phyloP scores from a whole-genome alignment of 2,329 filamentous ascomycete species.

The Fusarium sp. region DNA sequence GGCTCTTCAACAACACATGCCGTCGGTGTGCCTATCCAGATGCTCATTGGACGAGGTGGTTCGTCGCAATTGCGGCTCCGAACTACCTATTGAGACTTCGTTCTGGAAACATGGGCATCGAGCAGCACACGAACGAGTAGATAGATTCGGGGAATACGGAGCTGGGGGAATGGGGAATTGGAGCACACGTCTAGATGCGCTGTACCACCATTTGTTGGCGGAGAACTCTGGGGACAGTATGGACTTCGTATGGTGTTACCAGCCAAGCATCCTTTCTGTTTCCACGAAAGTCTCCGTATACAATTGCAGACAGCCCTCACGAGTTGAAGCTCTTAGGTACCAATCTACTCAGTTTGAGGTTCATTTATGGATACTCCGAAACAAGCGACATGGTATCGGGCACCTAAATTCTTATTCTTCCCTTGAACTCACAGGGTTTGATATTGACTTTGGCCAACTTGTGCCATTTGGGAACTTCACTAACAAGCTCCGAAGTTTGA shows the following conservation, averaged over 20 bases:
- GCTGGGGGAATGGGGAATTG: slow-evolving; percentile 19
- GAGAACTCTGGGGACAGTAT: slow-evolving; percentile 20
- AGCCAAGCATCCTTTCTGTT: neutral
- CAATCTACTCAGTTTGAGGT: neutral
- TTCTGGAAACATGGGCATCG: slow-evolving; percentile 4
- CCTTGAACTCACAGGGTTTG: neutral
- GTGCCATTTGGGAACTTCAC: neutral
- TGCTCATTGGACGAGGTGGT: slow-evolving; percentile 8
- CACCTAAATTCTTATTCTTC: neutral
- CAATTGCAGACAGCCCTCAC: neutral
- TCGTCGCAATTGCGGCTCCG: slow-evolving; percentile 30
- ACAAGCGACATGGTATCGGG: neutral
- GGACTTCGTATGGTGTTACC: neutral
- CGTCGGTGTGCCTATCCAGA: slow-evolving; percentile 12
- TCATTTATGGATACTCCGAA: neutral
- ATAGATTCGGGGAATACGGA: slow-evolving; percentile 3
- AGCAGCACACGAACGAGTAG: neutral
- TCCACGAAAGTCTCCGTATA: too few species aligned
- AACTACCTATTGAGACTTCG: slow-evolving; percentile 1
- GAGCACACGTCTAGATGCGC: slow-evolving; percentile 4
- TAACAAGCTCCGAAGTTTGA: neutral
- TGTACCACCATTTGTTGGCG: neutral
- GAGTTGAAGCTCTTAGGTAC: neutral
- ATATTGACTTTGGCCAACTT: neutral
- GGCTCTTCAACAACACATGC: slow-evolving; percentile 17